Base-by-base conservation (phyloP, 1,284 basidiomycete genomes). In the Erythrobasidium hasegawianum region DNA sequence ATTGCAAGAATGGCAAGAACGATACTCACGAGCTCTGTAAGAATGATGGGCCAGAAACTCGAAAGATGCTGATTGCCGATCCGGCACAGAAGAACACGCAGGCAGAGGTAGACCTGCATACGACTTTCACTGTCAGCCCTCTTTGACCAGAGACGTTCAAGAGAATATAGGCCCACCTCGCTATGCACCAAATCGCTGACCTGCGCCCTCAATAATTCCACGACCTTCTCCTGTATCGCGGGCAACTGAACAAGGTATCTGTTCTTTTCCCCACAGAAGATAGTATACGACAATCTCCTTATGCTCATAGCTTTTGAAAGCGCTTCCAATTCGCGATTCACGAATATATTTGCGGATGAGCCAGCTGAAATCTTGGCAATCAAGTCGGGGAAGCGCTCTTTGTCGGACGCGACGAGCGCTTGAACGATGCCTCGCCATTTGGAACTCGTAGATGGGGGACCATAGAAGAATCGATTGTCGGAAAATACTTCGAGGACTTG, bases 31-130 rank as follows among this genome's bases (percentile, higher is more conserved):
- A 97, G 79, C 79, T 98, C 95, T 1, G 93, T 90, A 70, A 97
- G 78, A 59, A 99, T 84, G 33, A 97, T 89, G 0, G 96, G 95
- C 96, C 96, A 98, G 78, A 98, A 92, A 72, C 90, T 92, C 14
- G 89, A 86, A 73, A 99, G 76, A 76, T 97, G 96, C 73, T 95
- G 89, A 3, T 89, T 85, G 9, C 88, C 88, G 66, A 97, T 83
- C n/a, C 96, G 86, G 75, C 90, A 94, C 66, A 98, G 82, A 29
- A 98, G 78, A 1, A 97, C 88, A 9, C 96, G 83, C 59, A 98
- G 84, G 75, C 93, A 97, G 4, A 98, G 83, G 76, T 94, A 98
- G 2, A 83, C 81, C 80, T 81, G 64, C n/a, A n/a, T n/a, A n/a
- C n/a, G n/a, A n/a, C n/a, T n/a, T n/a, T n/a, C n/a, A n/a, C n/a